Percentiles rank a stretch among this genome's conserved stretches.
These are phyloP conservation scores for Claviceps maximensis DNA, from an alignment of 2,329 filamentous ascomycete genomes.

Conservation along the genomic window DNA sequence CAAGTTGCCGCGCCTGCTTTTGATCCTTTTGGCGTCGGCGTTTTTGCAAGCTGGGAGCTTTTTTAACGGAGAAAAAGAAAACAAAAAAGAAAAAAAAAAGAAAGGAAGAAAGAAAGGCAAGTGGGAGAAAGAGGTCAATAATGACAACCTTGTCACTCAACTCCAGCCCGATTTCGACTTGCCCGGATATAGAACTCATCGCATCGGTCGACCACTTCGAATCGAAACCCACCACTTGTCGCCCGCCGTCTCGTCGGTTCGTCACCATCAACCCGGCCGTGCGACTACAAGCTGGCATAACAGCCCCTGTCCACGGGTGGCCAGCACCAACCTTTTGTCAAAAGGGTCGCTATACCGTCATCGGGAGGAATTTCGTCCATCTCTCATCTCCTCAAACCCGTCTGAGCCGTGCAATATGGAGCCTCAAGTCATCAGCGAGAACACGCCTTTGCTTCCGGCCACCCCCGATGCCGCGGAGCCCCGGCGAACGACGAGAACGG, in stretches of 20 bases:
- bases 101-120: background rate
- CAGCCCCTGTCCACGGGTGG: background rate
- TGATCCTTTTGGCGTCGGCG: background rate
- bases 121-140: background rate
- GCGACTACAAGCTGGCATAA: background rate
- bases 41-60: background rate
- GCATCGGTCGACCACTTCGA: background rate
- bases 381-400: background rate
- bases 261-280: conserved; percentile 1
- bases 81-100: background rate
- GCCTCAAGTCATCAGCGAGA: conserved; percentile 17
- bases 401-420: conserved; percentile 10
- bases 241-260: background rate
- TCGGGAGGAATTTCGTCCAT: background rate
- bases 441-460: conserved; percentile 21
- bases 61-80: background rate
- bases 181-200: background rate
- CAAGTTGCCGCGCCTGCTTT: background rate
- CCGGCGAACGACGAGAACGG: conserved; percentile 43
- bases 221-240: background rate
- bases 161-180: background rate
- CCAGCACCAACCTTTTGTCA: background rate
- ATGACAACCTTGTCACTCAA: background rate
- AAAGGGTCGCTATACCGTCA: background rate
- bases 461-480: conserved; percentile 12